Conservation (phyloP, 2,329 filamentous ascomycete genomes). For the Claviceps cyperi region DNA sequence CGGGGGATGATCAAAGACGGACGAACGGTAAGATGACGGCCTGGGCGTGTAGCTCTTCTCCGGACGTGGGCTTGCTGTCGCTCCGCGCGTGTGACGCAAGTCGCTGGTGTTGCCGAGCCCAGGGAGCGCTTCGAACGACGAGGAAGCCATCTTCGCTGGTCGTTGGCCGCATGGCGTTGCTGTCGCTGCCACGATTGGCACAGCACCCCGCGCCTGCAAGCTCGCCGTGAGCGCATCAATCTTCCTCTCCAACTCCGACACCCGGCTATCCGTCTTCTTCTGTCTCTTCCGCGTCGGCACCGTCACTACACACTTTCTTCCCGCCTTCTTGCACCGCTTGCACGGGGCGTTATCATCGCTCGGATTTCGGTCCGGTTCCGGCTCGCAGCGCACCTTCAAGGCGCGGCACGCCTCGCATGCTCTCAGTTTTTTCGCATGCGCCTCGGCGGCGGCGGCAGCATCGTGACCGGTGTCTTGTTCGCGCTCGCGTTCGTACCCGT, state of each 20-base stretch:
- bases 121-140: not conserved
- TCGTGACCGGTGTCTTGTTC: conserved; percentile 1
- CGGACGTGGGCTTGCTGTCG: not conserved
- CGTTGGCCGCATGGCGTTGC: not conserved
- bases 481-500: conserved; percentile 5
- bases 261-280: conserved; percentile 82
- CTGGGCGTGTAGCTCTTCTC: not conserved
- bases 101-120: not conserved
- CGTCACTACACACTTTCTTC: conserved; percentile 64
- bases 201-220: conserved; percentile 41
- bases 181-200: not conserved
- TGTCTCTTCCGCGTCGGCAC: conserved; percentile 63
- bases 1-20: conserved; percentile 1
- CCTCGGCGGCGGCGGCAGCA: conserved; percentile 8
- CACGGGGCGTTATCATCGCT: conserved; percentile 48
- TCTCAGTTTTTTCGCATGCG: conserved; percentile 50
- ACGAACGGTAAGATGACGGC: not conserved
- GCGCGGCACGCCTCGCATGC: conserved; percentile 65
- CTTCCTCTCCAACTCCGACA: conserved; percentile 84
- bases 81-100: not conserved
- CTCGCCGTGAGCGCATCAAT: conserved; percentile 78
- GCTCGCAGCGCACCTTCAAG: conserved; percentile 75
- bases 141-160: not conserved
- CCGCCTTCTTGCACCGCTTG: conserved; percentile 66
- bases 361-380: conserved; percentile 58